These are phyloP conservation scores for Raffaelea ambrosiae DNA, from an alignment of 2,329 filamentous ascomycete species.

Conservation along the genomic window DNA sequence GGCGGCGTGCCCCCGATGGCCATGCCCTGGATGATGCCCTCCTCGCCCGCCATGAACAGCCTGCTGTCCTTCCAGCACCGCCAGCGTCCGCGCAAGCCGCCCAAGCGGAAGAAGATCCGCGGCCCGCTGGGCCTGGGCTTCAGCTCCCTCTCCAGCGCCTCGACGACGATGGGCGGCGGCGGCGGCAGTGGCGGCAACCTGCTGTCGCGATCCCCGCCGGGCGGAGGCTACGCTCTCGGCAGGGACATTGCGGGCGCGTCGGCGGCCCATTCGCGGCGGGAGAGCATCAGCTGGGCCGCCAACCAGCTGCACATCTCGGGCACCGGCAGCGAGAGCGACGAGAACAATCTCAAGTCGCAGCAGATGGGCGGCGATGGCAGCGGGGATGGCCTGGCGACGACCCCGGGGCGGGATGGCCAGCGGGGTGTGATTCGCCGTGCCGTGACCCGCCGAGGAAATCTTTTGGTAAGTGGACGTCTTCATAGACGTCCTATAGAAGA, in stretches of 20 bases:
- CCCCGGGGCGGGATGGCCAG: slow-evolving; percentile 45
- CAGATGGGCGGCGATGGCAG: slow-evolving; percentile 33
- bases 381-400: too few relatives aligned
- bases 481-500: slow-evolving; percentile 1
- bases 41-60: slow-evolving; percentile 63
- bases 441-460: slow-evolving; percentile 80
- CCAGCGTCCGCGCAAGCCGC: slow-evolving; percentile 61
- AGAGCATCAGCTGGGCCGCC: slow-evolving; percentile 85
- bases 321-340: slow-evolving; percentile 68
- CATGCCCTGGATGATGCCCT: slow-evolving; percentile 9
- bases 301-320: slow-evolving; percentile 78
- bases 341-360: slow-evolving; percentile 47
- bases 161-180: slow-evolving; percentile 18
- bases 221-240: slow-evolving; percentile 17
- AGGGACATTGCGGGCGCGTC: background rate
- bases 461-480: slow-evolving; percentile 60
- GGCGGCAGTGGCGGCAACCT: background rate
- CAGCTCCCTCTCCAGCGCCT: slow-evolving; percentile 20
- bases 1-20: slow-evolving; percentile 20
- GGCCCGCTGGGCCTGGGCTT: slow-evolving; percentile 43
- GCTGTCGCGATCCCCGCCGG: slow-evolving; percentile 67
- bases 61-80: slow-evolving; percentile 78
- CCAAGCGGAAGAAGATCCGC: slow-evolving; percentile 41
- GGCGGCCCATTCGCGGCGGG: slow-evolving; percentile 52
- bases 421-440: slow-evolving; percentile 72